Evolutionary conservation across 2,329 filamentous ascomycete species (phyloP).

Genomic region (Calonectria montana): DNA sequence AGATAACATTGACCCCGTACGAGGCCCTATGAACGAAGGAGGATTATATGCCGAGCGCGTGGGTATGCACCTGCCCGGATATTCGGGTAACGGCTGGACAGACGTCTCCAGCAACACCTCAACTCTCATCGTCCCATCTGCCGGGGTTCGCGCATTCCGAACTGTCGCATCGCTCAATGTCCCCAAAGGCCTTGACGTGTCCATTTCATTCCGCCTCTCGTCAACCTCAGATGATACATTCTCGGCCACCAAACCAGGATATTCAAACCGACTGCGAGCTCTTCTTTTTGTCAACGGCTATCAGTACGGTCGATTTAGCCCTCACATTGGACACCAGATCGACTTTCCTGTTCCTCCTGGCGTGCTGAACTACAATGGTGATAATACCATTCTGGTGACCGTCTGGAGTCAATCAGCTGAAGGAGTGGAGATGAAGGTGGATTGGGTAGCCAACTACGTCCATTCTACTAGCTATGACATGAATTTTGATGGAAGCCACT

Average conservation of each 20-base stretch:
- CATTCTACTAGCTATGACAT: constrained; percentile 64
- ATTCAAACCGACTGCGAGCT: constrained; percentile 56
- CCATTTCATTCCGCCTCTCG: constrained; percentile 65
- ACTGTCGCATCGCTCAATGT: constrained; percentile 63
- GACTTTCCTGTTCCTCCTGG: constrained; percentile 70
- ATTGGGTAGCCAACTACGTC: constrained; percentile 65
- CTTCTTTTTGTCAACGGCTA: constrained; percentile 74
- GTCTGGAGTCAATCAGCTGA: constrained; percentile 69
- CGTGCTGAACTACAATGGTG: constrained; percentile 66
- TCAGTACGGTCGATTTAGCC: constrained; percentile 70
- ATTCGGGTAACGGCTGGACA: constrained; percentile 59
- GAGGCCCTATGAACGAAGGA: constrained; percentile 68
- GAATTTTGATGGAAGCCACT: constrained; percentile 57
- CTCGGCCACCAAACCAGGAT: constrained; percentile 36
- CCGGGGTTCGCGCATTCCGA: constrained; percentile 68
- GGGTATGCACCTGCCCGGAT: constrained; percentile 69
- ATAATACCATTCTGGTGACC: constrained; percentile 68
- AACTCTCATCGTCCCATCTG: constrained; percentile 55
- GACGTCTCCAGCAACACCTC: constrained; percentile 42
- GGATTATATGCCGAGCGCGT: constrained; percentile 68
- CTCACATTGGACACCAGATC: constrained; percentile 70
- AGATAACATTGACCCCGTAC: constrained; percentile 64
- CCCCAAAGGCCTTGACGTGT: constrained; percentile 64
- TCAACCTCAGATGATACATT: constrained; percentile 57
- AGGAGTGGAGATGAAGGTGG: constrained; percentile 61